phyloP scores from a whole-genome alignment of 495 filamentous ascomycete species.

The Annulohypoxylon maeteangense region DNA sequence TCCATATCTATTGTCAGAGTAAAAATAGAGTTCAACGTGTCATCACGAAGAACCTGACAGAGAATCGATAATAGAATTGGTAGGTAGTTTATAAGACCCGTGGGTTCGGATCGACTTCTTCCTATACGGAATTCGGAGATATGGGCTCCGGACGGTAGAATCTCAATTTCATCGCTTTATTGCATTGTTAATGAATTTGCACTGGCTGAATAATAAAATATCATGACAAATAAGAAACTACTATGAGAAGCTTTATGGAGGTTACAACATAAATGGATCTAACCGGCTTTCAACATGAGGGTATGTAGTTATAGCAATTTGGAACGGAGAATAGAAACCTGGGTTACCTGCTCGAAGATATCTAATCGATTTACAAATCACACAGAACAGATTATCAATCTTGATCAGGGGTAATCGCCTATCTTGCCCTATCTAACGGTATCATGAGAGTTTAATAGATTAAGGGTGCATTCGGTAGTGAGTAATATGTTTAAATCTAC shows the following conservation, averaged over 20 bases:
- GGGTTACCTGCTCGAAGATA: neutral
- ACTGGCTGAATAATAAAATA: neutral
- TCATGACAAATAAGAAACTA: neutral
- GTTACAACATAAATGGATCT: slow-evolving; percentile 4
- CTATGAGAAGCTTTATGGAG: neutral
- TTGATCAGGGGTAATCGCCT: neutral
- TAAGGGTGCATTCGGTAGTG: neutral
- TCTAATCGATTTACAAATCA: neutral
- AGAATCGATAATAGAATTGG: neutral
- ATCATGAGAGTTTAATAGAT: neutral
- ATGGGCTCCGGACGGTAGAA: slow-evolving; percentile 35
- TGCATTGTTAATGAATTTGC: slow-evolving; percentile 5
- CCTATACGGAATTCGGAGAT: slow-evolving; percentile 32
- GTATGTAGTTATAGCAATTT: neutral
- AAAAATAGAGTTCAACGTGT: neutral
- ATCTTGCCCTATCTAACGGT: neutral
- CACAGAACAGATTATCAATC: neutral
- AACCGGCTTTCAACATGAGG: neutral
- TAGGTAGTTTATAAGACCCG: neutral
- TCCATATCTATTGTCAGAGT: slow-evolving; percentile 23
- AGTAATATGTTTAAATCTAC: neutral
- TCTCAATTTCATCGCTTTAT: slow-evolving; percentile 9
- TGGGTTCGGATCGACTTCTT: slow-evolving; percentile 8
- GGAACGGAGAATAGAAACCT: neutral
- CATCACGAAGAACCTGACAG: neutral